These are phyloP conservation scores for Lichtheimia hyalospora DNA, from an alignment of 371 early-diverging fungal species.

Conservation along the genomic window DNA sequence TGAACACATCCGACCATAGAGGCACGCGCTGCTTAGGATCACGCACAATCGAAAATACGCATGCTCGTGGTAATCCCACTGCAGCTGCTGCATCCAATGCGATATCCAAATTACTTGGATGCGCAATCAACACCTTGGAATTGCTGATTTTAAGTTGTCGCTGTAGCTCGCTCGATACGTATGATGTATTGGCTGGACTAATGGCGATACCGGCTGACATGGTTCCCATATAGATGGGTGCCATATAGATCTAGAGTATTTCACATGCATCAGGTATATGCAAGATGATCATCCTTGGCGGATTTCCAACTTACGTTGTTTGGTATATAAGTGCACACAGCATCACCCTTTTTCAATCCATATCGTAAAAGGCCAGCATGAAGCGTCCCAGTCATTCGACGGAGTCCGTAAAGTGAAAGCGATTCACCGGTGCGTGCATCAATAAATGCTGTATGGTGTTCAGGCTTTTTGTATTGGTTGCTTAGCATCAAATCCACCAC, in stretches of 20 bases:
- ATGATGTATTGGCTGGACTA: constrained; percentile 68
- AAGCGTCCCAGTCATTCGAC: background rate
- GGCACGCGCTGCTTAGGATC: constrained; percentile 11
- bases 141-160: constrained; percentile 65
- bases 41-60: constrained; percentile 7
- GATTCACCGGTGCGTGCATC: constrained; percentile 18
- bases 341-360: constrained; percentile 18
- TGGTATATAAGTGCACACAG: constrained; percentile 13
- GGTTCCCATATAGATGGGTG: constrained; percentile 17
- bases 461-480: constrained; percentile 6
- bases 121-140: constrained; percentile 52
- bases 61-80: constrained; percentile 35
- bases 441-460: constrained; percentile 7
- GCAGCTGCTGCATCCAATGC: constrained; percentile 51
- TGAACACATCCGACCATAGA: constrained; percentile 8
- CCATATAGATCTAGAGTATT: constrained; percentile 21
- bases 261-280: background rate
- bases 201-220: constrained; percentile 36
- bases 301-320: constrained; percentile 14
- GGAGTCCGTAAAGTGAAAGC: constrained; percentile 10
- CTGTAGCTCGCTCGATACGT: constrained; percentile 67
- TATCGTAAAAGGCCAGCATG: constrained; percentile 15
- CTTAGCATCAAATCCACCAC: constrained; percentile 8
- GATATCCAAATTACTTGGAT: constrained; percentile 33
- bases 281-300: background rate